Percentiles rank a stretch among this genome's conserved stretches.
Conservation (phyloP, 176 grass and related monocot genomes). For the Oryza nivara region DNA sequence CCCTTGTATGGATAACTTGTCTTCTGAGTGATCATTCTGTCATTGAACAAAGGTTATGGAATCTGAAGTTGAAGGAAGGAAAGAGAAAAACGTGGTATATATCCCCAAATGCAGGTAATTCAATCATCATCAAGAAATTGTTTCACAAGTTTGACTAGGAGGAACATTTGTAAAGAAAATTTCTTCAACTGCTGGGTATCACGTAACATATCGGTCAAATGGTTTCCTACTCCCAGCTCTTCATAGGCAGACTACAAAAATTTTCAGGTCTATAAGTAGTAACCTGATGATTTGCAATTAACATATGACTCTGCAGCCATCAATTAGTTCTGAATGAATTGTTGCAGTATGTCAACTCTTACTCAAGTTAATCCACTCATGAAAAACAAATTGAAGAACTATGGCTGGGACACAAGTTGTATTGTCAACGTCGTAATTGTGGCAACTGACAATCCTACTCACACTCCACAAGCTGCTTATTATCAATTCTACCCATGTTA, state of each 20-base stretch:
- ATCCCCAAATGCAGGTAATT: slow-evolving; percentile 96
- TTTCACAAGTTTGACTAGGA: neutral
- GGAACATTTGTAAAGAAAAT: slow-evolving; percentile 22
- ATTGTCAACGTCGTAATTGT: slow-evolving; percentile 40
- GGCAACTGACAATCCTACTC: slow-evolving; percentile 47
- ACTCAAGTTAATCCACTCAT: slow-evolving; percentile 54
- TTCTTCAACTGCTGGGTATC: neutral
- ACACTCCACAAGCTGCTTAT: slow-evolving; percentile 44
- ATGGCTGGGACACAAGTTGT: slow-evolving; percentile 27
- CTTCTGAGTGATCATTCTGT: slow-evolving; percentile 56
- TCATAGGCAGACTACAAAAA: slow-evolving; percentile 9
- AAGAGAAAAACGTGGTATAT: slow-evolving; percentile 93
- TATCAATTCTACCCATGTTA: slow-evolving; percentile 30
- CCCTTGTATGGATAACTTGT: slow-evolving; percentile 20
- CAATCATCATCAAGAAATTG: slow-evolving; percentile 2
- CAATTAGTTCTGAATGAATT: slow-evolving; percentile 30
- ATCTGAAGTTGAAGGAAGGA: slow-evolving; percentile 79
- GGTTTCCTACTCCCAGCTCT: neutral
- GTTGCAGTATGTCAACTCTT: slow-evolving; percentile 32
- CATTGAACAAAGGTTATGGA: slow-evolving; percentile 73
- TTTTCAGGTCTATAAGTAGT: slow-evolving; percentile 13
- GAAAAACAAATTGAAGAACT: slow-evolving; percentile 28
- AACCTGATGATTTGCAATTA: neutral
- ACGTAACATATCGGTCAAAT: slow-evolving; percentile 7
- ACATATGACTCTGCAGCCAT: neutral